Evolutionary conservation across 495 filamentous ascomycete genomes (phyloP).

Genomic region (Aspergillus bertholletiae): DNA sequence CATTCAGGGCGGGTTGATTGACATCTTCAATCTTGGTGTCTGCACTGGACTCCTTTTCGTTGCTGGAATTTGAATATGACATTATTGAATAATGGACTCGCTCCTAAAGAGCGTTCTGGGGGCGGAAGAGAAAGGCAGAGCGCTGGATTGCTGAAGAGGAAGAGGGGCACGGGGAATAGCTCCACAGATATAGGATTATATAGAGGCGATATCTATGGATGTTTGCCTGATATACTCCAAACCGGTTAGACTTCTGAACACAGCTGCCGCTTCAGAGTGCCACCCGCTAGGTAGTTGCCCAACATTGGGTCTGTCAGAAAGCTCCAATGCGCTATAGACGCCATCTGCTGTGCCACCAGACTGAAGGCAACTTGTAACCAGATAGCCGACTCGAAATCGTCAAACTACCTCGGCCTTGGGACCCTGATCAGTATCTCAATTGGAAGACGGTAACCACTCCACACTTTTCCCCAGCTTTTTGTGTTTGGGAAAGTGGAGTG

Average conservation of each 20-base stretch:
- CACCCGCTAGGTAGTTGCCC: neutral
- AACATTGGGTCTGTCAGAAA: neutral
- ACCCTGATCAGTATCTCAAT: neutral
- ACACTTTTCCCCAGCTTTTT: neutral
- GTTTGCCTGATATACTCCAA: neutral
- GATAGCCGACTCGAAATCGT: neutral
- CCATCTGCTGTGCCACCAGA: neutral
- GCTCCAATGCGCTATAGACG: neutral
- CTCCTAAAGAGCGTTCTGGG: neutral
- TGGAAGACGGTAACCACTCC: neutral
- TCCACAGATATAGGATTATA: neutral
- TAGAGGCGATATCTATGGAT: neutral
- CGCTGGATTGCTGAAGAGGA: neutral
- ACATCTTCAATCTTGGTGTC: conserved; percentile 32
- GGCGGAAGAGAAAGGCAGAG: neutral
- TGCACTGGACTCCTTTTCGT: conserved; percentile 22
- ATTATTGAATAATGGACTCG: neutral
- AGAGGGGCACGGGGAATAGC: neutral
- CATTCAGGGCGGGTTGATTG: conserved; percentile 9
- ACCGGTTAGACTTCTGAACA: neutral
- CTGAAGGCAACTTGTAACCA: neutral
- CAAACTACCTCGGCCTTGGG: neutral
- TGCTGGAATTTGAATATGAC: conserved; percentile 5
- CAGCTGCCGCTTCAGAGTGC: neutral
- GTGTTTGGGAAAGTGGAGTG: neutral